These are phyloP conservation scores for Alopecurus myosuroides DNA, from an alignment of 176 grass and related monocot species.

Conservation along the genomic window DNA sequence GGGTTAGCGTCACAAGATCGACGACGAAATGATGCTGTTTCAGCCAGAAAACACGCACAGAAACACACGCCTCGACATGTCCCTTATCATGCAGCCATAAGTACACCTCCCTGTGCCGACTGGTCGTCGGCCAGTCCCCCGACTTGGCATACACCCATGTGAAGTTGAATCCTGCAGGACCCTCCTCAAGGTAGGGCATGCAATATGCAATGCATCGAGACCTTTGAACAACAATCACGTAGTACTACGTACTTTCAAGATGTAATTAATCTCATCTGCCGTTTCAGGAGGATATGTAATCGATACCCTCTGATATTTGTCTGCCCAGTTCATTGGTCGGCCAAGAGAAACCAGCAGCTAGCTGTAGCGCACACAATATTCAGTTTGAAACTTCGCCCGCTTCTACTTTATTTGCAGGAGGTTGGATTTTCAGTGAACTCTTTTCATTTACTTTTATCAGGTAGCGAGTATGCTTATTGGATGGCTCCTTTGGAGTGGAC, in stretches of 20 bases:
- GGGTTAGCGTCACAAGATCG: not conserved
- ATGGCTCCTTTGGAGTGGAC: not conserved
- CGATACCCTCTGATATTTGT: not conserved
- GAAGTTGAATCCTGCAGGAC: not conserved
- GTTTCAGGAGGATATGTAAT: not conserved
- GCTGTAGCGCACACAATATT: not conserved
- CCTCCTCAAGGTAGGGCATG: not conserved
- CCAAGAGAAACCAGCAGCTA: not conserved
- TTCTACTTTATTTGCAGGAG: not conserved
- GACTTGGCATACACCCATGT: not conserved
- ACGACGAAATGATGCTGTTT: conserved; percentile 1
- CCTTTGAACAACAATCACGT: not conserved
- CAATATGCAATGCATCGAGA: not conserved
- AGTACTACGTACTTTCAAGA: not conserved
- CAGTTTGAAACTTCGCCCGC: not conserved
- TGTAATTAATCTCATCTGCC: not conserved
- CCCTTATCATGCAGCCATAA: not conserved
- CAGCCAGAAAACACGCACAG: not conserved
- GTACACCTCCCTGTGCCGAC: conserved; percentile 6
- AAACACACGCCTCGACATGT: conserved; percentile 34
- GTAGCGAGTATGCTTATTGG: not conserved
- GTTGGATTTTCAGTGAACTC: not conserved
- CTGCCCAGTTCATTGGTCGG: not conserved
- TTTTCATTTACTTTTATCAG: not conserved
- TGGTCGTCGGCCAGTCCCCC: not conserved